These are phyloP conservation scores for Colletotrichum sp. DNA, from an alignment of 2,329 filamentous ascomycete species.

Conservation along the genomic window DNA sequence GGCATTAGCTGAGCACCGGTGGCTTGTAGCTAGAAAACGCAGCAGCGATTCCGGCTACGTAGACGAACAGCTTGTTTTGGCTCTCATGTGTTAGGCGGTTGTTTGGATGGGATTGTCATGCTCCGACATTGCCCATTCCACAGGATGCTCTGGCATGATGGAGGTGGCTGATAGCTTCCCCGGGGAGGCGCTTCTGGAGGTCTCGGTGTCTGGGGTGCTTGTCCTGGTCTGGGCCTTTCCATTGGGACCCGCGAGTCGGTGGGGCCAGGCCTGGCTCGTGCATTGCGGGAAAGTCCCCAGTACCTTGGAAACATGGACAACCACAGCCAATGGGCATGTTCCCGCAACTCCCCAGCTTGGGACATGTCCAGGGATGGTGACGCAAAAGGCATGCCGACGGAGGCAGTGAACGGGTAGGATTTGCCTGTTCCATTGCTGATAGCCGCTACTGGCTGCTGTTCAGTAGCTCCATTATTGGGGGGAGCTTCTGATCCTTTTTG, in stretches of 20 bases:
- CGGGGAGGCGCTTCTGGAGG: not conserved
- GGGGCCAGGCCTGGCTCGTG: not conserved
- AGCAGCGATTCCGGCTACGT: not conserved
- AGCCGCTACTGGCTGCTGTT: not conserved
- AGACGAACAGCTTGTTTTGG: not conserved
- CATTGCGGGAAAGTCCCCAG: constrained; percentile 9
- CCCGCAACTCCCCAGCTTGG: constrained; percentile 3
- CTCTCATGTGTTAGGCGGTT: not conserved
- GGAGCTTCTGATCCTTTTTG: not conserved
- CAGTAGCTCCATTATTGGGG: not conserved
- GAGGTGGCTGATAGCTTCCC: constrained; percentile 4
- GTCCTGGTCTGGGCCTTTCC: constrained; percentile 5
- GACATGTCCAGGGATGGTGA: constrained; percentile 18
- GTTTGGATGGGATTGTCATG: not conserved
- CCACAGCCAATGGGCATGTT: constrained; percentile 16
- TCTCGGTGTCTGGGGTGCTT: not conserved
- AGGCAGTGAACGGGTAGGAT: not conserved
- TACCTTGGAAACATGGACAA: constrained; percentile 2
- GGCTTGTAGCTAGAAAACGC: not conserved
- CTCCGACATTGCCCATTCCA: not conserved
- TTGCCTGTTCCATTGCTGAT: constrained; percentile 1
- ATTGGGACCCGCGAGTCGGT: not conserved
- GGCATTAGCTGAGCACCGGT: not conserved
- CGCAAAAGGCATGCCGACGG: constrained; percentile 10
- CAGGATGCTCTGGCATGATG: constrained; percentile 1